These are phyloP conservation scores for Rubroshorea leprosula DNA, from an alignment of 345 rosid genomes.

Conservation along the genomic window DNA sequence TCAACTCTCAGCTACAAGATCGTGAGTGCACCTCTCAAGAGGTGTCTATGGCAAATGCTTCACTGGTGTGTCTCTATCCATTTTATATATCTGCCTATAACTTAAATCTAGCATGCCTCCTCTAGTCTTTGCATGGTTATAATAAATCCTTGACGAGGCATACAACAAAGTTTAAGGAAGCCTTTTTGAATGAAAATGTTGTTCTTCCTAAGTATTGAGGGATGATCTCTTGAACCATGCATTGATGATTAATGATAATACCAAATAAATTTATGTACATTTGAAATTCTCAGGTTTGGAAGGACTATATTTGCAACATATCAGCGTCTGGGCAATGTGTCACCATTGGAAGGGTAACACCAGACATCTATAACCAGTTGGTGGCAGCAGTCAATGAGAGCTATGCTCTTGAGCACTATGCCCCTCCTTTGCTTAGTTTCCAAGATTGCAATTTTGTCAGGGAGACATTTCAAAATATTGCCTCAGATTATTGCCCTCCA, in stretches of 20 bases:
- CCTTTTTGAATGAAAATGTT: no score
- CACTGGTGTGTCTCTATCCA: conserved; percentile 41
- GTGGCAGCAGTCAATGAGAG: conserved; percentile 74
- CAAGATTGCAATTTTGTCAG: conserved; percentile 82
- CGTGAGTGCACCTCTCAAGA: conserved; percentile 60
- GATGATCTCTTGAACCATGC: not conserved
- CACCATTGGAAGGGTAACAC: conserved; percentile 81
- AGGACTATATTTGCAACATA: conserved; percentile 51
- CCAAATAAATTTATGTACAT: not conserved
- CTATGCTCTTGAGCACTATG: conserved; percentile 78
- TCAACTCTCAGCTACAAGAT: conserved; percentile 49
- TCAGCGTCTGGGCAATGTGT: conserved; percentile 49
- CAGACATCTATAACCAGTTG: conserved; percentile 45
- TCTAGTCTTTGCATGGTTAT: no score
- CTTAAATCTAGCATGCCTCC: no score
- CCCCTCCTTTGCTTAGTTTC: conserved; percentile 84
- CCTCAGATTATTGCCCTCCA: conserved; percentile 64
- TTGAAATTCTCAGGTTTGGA: conserved; percentile 61
- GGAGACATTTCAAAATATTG: conserved; percentile 67
- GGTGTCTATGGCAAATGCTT: conserved; percentile 73
- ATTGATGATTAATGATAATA: not conserved
- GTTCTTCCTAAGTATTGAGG: not conserved
- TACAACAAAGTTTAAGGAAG: no score
- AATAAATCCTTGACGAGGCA: no score
- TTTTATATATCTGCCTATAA: not conserved